phyloP scores from a whole-genome alignment of 441 rosid genomes.

The Erodium moschatum region DNA sequence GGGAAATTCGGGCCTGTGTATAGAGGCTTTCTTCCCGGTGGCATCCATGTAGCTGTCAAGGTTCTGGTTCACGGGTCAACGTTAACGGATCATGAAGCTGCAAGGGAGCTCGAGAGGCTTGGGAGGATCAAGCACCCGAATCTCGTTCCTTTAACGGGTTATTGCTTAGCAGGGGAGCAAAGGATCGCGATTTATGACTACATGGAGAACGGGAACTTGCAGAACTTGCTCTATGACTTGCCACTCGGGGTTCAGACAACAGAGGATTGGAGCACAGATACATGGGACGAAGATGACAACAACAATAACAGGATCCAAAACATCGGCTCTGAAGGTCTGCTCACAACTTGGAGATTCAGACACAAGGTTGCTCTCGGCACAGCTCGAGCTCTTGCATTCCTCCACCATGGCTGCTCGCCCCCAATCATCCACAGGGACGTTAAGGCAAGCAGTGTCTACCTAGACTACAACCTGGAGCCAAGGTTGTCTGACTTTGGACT shows the following conservation, averaged over 20 bases:
- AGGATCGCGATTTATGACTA: slow-evolving; percentile 89
- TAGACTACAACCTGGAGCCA: slow-evolving; percentile 70
- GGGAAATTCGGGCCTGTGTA: slow-evolving; percentile 93
- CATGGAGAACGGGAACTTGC: slow-evolving; percentile 96
- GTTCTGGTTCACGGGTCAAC: slow-evolving; percentile 88
- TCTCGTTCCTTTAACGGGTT: slow-evolving; percentile 82
- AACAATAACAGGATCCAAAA: slow-evolving; percentile 43
- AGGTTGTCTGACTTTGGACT: slow-evolving; percentile 81
- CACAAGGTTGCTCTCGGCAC: slow-evolving; percentile 82
- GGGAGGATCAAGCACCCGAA: slow-evolving; percentile 82
- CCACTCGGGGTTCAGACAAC: slow-evolving; percentile 73
- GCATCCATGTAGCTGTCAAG: slow-evolving; percentile 87
- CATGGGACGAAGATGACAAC: slow-evolving; percentile 64
- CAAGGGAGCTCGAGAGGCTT: slow-evolving; percentile 75
- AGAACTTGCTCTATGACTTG: slow-evolving; percentile 70
- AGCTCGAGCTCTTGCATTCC: slow-evolving; percentile 81
- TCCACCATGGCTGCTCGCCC: slow-evolving; percentile 90
- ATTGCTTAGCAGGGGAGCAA: slow-evolving; percentile 87
- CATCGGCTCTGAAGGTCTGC: slow-evolving; percentile 47
- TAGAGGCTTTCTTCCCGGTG: slow-evolving; percentile 84
- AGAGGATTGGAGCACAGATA: slow-evolving; percentile 82
- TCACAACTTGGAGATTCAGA: slow-evolving; percentile 69
- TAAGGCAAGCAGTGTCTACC: slow-evolving; percentile 82
- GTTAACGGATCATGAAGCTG: slow-evolving; percentile 79
- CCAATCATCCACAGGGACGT: slow-evolving; percentile 79